Evolutionary conservation across 2,329 filamentous ascomycete species (phyloP), one percentile per base, ranked within the genome.

Genomic region (Sarocladiaceae sp.): DNA sequence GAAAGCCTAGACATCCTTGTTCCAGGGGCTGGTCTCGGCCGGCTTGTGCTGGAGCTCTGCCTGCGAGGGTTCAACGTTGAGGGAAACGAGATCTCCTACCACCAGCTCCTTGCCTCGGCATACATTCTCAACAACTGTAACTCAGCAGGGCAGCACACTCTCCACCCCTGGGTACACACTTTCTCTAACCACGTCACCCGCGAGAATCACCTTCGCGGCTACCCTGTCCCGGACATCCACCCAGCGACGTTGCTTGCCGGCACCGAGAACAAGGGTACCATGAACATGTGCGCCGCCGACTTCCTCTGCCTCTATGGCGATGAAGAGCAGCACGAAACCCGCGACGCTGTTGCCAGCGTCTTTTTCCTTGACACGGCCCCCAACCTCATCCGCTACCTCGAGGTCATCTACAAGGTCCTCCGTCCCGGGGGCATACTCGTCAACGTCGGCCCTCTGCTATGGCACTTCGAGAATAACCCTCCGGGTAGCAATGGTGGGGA

Each of bases 311-410:
- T 90, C 1, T 98, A 98, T 61, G 76, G 73, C 20, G 73, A 82
- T 47, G 69, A 76, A 1, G 74, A 76, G 1, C 78, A 86, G 53
- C 63, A 66, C 7, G 73, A 73, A 1, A 56, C 63, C 0, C 97
- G 89, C 61, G 83, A 96, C 56, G 89, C 84, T 1, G 88, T 97
- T 2, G 82, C 87, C 0, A 88, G 85, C 3, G 86, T 95, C 10
- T 98, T 97, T 68, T 98, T 98, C 68, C 83, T 98, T 47, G 94
- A 98, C 61, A 98, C 93, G 1, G 93, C 93, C 2, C 90, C 91
- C 1, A 97, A 98, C 60, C 62, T 96, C 24, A 84, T 97, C 44
- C 79, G 85, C 2, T 98, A 98, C 59, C 78, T 98, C 26, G 82
- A 95, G 58, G 83, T 89, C 2, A 86, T 97, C 45, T 70, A 68